Evolutionary conservation across 768 basidiomycete species (phyloP).

Genomic region (Rubroboletus pulcherrimus): DNA sequence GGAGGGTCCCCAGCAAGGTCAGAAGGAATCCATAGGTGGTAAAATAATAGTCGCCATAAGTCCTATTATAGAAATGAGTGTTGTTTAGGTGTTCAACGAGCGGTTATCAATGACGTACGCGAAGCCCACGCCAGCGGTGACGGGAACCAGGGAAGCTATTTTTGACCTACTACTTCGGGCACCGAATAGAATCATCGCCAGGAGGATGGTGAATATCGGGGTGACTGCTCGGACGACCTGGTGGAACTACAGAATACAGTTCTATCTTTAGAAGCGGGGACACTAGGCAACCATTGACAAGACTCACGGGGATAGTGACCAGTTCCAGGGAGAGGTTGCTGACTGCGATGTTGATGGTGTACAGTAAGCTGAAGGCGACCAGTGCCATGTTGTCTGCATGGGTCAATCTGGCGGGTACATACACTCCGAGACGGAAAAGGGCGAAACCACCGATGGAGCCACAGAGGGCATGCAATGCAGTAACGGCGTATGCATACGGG

Average conservation of each 20-base stretch:
- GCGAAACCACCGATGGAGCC: slow-evolving; percentile 78
- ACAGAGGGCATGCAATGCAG: slow-evolving; percentile 85
- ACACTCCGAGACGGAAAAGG: slow-evolving; percentile 54
- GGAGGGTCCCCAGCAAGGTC: slow-evolving; percentile 84
- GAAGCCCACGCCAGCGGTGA: slow-evolving; percentile 86
- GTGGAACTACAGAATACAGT: slow-evolving; percentile 66
- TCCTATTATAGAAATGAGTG: slow-evolving; percentile 43
- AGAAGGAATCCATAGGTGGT: slow-evolving; percentile 80
- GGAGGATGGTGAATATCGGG: slow-evolving; percentile 85
- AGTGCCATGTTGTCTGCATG: slow-evolving; percentile 57
- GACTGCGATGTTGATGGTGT: slow-evolving; percentile 91
- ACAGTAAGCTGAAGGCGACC: slow-evolving; percentile 80
- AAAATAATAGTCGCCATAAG: slow-evolving; percentile 94
- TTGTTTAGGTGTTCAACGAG: not conserved
- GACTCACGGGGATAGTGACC: slow-evolving; percentile 83
- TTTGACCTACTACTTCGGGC: slow-evolving; percentile 57
- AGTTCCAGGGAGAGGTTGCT: slow-evolving; percentile 88
- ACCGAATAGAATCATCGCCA: slow-evolving; percentile 68
- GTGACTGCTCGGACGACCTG: slow-evolving; percentile 93
- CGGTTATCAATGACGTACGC: slow-evolving; percentile 47
- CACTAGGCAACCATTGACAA: not conserved
- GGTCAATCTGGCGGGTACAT: slow-evolving; percentile 53
- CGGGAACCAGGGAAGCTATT: slow-evolving; percentile 73
- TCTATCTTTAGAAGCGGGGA: not conserved
- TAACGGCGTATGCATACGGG: slow-evolving; percentile 94